phyloP scores from a whole-genome alignment of 345 rosid genomes.

The Acer yangbiense region DNA sequence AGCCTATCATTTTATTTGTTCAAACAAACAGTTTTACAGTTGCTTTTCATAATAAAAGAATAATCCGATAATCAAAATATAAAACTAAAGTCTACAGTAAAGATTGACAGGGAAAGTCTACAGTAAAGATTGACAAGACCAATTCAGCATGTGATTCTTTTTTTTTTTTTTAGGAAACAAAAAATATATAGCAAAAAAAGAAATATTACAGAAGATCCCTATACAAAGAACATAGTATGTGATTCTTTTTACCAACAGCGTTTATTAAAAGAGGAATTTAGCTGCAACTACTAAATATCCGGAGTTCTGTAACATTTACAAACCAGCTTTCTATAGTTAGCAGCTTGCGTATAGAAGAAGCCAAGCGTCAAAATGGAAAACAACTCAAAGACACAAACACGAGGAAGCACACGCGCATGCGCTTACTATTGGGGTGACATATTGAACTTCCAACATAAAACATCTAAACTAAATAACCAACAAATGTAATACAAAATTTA shows the following conservation, averaged over 20 bases:
- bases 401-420: not conserved
- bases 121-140: not conserved
- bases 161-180: no score
- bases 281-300: not conserved
- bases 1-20: not conserved
- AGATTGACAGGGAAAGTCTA: not conserved
- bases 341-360: not conserved
- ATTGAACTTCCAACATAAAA: not conserved
- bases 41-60: not conserved
- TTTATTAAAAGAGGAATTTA: not conserved
- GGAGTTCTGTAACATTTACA: not conserved
- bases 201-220: no score
- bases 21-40: not conserved
- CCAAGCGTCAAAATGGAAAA: not conserved
- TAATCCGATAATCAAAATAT: not conserved
- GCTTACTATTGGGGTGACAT: not conserved
- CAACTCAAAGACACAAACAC: not conserved
- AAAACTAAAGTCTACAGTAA: not conserved
- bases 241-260: not conserved
- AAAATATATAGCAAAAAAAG: no score
- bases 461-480: not conserved
- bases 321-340: not conserved
- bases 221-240: not conserved
- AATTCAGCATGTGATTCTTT: not conserved
- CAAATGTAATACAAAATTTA: not conserved